phyloP scores from a whole-genome alignment of 768 basidiomycete genomes.

The Termitomyces sp. region DNA sequence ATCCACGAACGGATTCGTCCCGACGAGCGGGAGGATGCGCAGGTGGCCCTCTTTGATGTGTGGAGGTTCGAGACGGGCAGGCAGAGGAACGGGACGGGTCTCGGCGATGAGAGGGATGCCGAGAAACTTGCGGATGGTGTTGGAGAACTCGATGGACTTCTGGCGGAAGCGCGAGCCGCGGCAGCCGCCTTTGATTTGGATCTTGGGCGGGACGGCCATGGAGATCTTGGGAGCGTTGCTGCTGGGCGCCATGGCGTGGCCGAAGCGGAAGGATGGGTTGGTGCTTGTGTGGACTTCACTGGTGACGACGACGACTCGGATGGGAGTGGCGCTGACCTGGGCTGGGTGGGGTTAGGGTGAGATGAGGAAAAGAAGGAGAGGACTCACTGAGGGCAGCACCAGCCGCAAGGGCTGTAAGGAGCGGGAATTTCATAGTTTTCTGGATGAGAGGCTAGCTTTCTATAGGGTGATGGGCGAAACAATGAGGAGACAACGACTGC shows the following conservation, averaged over 20 bases:
- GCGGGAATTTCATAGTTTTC: slow-evolving; percentile 13
- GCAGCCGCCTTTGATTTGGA: slow-evolving; percentile 15
- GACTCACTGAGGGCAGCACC: slow-evolving; percentile 32
- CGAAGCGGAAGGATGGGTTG: slow-evolving; percentile 27
- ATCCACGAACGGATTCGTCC: slow-evolving; percentile 18
- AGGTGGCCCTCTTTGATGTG: slow-evolving; percentile 17
- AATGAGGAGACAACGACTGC: no score
- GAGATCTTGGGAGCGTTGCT: slow-evolving; percentile 24
- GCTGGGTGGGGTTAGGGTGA: slow-evolving; percentile 9
- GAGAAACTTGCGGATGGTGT: slow-evolving; percentile 51
- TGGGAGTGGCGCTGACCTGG: slow-evolving; percentile 46
- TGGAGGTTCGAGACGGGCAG: background rate
- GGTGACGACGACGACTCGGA: slow-evolving; percentile 39
- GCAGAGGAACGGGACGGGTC: background rate
- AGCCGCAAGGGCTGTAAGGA: slow-evolving; percentile 26
- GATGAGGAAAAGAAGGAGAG: background rate
- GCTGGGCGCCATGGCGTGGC: slow-evolving; percentile 24
- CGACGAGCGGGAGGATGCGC: slow-evolving; percentile 32
- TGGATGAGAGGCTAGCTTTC: background rate
- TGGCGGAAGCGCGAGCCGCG: slow-evolving; percentile 33
- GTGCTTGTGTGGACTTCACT: slow-evolving; percentile 1
- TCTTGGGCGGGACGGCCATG: slow-evolving; percentile 2
- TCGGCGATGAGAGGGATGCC: slow-evolving; percentile 51
- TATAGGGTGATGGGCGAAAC: no score
- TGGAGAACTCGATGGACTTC: slow-evolving; percentile 50